phyloP scores from a whole-genome alignment of 164 flowering plant species.

The Stephania japonica region DNA sequence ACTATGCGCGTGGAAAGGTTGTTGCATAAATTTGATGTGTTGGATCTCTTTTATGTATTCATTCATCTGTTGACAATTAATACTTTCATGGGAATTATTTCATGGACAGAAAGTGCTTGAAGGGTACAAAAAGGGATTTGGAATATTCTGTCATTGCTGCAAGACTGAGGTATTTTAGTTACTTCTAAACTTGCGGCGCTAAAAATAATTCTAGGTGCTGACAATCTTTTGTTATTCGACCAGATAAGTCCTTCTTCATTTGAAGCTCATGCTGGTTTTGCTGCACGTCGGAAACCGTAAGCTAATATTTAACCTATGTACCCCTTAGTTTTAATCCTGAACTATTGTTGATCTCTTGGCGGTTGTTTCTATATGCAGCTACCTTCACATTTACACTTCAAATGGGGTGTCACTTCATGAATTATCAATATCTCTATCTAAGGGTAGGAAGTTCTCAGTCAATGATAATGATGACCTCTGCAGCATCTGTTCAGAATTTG shows the following conservation, averaged over 20 bases:
- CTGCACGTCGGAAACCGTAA: conserved; percentile 86
- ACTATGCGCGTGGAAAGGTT: conserved; percentile 72
- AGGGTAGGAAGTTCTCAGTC: conserved; percentile 34
- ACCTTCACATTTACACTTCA: conserved; percentile 69
- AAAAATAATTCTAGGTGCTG: not conserved
- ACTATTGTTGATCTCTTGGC: not conserved
- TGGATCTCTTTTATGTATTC: not conserved
- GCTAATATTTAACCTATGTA: conserved; percentile 20
- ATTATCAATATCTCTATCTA: conserved; percentile 52
- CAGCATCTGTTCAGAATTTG: conserved; percentile 63
- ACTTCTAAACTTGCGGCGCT: not conserved
- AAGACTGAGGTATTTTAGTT: conserved; percentile 50
- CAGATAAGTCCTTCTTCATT: conserved; percentile 93
- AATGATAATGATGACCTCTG: conserved; percentile 82
- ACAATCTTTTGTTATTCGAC: conserved; percentile 14
- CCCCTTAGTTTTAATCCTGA: not conserved
- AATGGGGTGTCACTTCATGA: conserved; percentile 94
- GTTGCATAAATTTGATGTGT: conserved; percentile 5
- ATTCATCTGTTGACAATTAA: not conserved
- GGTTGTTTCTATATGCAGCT: conserved; percentile 39
- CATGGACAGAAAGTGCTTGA: conserved; percentile 53
- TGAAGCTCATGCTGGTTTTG: conserved; percentile 98
- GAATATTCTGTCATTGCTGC: conserved; percentile 76
- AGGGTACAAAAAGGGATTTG: conserved; percentile 72
- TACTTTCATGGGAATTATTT: not conserved